These are phyloP conservation scores for Trapa incisa DNA, from an alignment of 345 rosid species.

Conservation along the genomic window DNA sequence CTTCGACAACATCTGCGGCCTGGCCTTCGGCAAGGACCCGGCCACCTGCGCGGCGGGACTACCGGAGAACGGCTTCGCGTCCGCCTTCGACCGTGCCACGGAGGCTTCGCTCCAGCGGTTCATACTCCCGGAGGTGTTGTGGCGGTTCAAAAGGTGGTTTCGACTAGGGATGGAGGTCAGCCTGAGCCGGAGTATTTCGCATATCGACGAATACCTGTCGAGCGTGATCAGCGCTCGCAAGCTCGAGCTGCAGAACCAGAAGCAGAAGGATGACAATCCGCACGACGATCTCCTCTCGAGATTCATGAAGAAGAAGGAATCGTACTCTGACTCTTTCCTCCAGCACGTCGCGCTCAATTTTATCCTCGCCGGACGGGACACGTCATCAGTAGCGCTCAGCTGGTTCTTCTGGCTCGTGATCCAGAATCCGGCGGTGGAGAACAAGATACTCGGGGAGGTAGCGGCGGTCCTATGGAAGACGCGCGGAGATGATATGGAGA, in stretches of 20 bases:
- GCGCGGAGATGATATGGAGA: constrained; percentile 48
- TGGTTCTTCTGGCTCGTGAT: constrained; percentile 87
- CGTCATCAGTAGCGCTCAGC: constrained; percentile 79
- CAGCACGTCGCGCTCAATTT: constrained; percentile 88
- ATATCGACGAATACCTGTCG: constrained; percentile 54
- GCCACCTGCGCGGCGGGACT: constrained; percentile 61
- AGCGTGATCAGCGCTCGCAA: constrained; percentile 62
- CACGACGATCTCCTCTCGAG: constrained; percentile 84
- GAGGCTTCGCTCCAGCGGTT: constrained; percentile 85
- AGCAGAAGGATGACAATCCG: constrained; percentile 27
- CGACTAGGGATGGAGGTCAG: constrained; percentile 77
- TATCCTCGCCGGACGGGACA: constrained; percentile 96
- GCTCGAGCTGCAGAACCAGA: constrained; percentile 48
- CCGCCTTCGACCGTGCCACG: constrained; percentile 83
- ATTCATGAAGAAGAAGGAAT: constrained; percentile 79
- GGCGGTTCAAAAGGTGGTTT: constrained; percentile 71
- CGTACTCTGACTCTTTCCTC: constrained; percentile 62
- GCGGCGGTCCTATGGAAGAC: constrained; percentile 49
- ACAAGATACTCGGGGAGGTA: constrained; percentile 53
- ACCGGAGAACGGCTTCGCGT: constrained; percentile 60
- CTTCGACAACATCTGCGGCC: constrained; percentile 86
- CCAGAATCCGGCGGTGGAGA: constrained; percentile 53
- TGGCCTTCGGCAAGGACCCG: constrained; percentile 94
- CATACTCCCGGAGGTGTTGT: constrained; percentile 69
- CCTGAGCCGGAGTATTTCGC: constrained; percentile 59